Percentiles rank a stretch among this genome's conserved stretches.
Conservation (phyloP, 495 filamentous ascomycete genomes). For the Thermochaetoides thermophila region DNA sequence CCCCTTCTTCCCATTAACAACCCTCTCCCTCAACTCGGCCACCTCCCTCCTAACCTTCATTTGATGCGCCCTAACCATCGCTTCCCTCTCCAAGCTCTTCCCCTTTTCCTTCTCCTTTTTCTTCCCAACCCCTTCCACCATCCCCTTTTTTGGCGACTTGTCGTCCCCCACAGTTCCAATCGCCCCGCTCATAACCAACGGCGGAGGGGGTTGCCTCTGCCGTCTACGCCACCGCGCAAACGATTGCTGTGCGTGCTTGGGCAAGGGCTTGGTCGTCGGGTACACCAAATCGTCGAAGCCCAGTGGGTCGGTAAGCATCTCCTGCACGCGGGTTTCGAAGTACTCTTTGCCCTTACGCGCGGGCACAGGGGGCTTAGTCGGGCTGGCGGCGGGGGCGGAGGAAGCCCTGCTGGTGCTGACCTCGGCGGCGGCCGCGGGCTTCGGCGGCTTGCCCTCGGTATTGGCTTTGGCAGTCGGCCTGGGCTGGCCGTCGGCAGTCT, state of each 20-base stretch:
- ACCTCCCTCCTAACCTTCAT: constrained; percentile 4
- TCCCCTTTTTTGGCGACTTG: neutral
- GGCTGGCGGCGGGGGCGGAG: neutral
- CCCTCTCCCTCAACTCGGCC: neutral
- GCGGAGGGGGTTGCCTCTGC: neutral
- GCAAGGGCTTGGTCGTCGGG: constrained; percentile 3
- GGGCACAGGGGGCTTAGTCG: neutral
- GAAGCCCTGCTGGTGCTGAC: neutral
- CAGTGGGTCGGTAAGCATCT: constrained; percentile 15
- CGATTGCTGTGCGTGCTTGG: neutral
- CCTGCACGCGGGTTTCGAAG: constrained; percentile 8
- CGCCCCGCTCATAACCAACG: constrained; percentile 11
- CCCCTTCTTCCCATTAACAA: too few relatives aligned
- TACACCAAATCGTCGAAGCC: constrained; percentile 17
- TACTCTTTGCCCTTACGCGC: neutral
- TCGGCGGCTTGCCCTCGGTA: neutral
- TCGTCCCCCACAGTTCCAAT: constrained; percentile 1
- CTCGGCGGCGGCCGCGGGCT: neutral
- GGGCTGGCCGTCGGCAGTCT: constrained; percentile 1
- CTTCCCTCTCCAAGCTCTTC: constrained; percentile 4
- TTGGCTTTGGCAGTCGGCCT: constrained; percentile 11
- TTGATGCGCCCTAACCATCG: constrained; percentile 7
- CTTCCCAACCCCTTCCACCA: neutral
- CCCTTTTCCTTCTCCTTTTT: neutral
- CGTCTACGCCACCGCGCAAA: constrained; percentile 4